phyloP scores from a whole-genome alignment of 2,329 filamentous ascomycete species.

The Fusarium poae region DNA sequence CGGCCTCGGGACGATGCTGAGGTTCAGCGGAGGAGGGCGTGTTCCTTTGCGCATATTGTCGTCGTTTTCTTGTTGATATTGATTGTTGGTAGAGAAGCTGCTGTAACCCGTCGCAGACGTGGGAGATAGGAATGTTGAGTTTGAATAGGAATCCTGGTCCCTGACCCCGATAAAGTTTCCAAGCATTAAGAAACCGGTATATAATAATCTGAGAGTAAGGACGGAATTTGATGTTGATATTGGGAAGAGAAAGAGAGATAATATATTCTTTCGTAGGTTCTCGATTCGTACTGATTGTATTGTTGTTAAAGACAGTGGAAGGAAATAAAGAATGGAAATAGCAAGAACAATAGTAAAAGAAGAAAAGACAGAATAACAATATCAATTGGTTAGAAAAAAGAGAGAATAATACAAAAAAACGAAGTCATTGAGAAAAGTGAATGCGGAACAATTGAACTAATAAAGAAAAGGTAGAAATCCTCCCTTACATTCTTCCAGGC shows the following conservation, averaged over 20 bases:
- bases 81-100: slow-evolving; percentile 20
- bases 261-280: slow-evolving; percentile 10
- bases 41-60: slow-evolving; percentile 50
- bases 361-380: slow-evolving; percentile 2
- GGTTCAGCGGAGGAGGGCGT: slow-evolving; percentile 53
- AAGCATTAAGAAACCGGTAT: slow-evolving; percentile 38
- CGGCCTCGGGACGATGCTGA: slow-evolving; percentile 48
- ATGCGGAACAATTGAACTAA: slow-evolving; percentile 1
- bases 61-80: slow-evolving; percentile 11
- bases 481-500: background rate
- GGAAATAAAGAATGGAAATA: slow-evolving; percentile 24
- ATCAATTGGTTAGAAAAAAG: background rate
- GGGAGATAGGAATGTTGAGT: slow-evolving; percentile 5
- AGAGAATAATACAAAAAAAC: slow-evolving; percentile 6
- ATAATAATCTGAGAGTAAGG: background rate
- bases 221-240: background rate
- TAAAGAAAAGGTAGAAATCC: slow-evolving; percentile 2
- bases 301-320: slow-evolving; percentile 11
- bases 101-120: slow-evolving; percentile 35
- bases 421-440: background rate
- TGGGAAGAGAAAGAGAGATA: slow-evolving; percentile 4
- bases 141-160: slow-evolving; percentile 36
- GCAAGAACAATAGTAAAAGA: background rate
- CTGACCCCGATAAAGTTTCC: slow-evolving; percentile 26
- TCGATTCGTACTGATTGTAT: slow-evolving; percentile 16